These are phyloP conservation scores for Sporothrix dimorphospora DNA, from an alignment of 2,329 filamentous ascomycete species.

Conservation along the genomic window DNA sequence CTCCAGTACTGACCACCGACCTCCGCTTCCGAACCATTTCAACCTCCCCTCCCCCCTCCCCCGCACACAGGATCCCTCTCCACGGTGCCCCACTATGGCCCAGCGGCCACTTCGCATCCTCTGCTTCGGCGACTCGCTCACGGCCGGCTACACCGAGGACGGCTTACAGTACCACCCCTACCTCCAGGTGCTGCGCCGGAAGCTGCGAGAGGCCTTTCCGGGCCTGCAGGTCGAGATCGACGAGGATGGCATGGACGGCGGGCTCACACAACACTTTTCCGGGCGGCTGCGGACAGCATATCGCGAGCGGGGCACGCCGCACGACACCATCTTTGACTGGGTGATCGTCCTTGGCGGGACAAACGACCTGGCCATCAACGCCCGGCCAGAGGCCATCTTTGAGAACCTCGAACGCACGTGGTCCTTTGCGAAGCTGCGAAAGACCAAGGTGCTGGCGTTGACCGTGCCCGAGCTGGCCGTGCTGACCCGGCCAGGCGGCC, in stretches of 20 bases:
- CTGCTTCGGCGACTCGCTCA: constrained; percentile 68
- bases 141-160: constrained; percentile 54
- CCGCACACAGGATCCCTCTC: no score
- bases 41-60: no score
- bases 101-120: constrained; percentile 55
- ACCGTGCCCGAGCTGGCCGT: constrained; percentile 60
- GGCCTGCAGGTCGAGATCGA: constrained; percentile 38
- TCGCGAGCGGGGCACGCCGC: background rate
- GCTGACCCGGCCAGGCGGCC: constrained; percentile 23
- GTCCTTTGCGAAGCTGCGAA: constrained; percentile 52
- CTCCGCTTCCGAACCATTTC: no score
- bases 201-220: constrained; percentile 51
- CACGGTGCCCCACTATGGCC: constrained; percentile 33
- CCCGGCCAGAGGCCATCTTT: constrained; percentile 50
- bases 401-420: constrained; percentile 54
- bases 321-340: constrained; percentile 56
- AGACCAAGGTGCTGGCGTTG: constrained; percentile 62
- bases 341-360: constrained; percentile 66
- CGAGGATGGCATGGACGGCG: constrained; percentile 39
- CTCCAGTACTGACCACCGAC: no score
- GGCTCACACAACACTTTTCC: constrained; percentile 35
- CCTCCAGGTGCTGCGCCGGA: constrained; percentile 48
- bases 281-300: constrained; percentile 34
- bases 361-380: constrained; percentile 59
- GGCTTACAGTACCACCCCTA: constrained; percentile 58